Percentiles rank a stretch among this genome's conserved stretches.
Conservation (phyloP, 495 filamentous ascomycete species). For the Tricharina praecox region DNA sequence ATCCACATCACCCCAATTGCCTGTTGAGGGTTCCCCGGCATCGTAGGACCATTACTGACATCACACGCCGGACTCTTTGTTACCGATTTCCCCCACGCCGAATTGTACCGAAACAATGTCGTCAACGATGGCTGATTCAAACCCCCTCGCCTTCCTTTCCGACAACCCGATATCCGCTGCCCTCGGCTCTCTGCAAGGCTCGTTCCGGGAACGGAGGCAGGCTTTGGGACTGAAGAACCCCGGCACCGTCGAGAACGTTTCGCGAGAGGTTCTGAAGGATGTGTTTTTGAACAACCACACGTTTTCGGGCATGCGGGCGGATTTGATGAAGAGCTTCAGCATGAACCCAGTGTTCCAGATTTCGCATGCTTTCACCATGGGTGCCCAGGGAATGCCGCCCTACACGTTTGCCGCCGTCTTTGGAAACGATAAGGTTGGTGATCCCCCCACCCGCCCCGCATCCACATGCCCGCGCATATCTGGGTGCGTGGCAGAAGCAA, state of each 20-base stretch:
- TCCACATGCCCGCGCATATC: too few species aligned
- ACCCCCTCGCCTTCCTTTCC: conserved; percentile 45
- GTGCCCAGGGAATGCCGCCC: conserved; percentile 66
- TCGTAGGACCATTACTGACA: not conserved
- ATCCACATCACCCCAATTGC: conserved; percentile 1
- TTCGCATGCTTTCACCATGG: conserved; percentile 90
- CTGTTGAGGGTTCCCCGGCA: not conserved
- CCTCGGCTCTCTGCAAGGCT: conserved; percentile 58
- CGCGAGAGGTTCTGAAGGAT: conserved; percentile 83
- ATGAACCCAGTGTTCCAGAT: conserved; percentile 88
- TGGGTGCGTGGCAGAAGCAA: too few species aligned
- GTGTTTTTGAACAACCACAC: conserved; percentile 87
- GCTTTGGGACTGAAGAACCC: conserved; percentile 81
- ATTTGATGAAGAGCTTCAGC: conserved; percentile 88
- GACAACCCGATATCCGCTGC: conserved; percentile 53
- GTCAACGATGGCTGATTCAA: conserved; percentile 4
- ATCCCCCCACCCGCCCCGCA: not conserved
- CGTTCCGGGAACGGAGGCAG: conserved; percentile 70
- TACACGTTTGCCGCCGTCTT: conserved; percentile 90
- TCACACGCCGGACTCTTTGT: conserved; percentile 1
- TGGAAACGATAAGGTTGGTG: conserved; percentile 72
- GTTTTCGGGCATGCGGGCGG: conserved; percentile 86
- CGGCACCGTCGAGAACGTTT: conserved; percentile 79
- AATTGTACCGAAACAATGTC: too few species aligned
- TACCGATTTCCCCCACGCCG: not conserved